Evolutionary conservation across 331 rosid species (phyloP).

Genomic region (Quercus phellos): DNA sequence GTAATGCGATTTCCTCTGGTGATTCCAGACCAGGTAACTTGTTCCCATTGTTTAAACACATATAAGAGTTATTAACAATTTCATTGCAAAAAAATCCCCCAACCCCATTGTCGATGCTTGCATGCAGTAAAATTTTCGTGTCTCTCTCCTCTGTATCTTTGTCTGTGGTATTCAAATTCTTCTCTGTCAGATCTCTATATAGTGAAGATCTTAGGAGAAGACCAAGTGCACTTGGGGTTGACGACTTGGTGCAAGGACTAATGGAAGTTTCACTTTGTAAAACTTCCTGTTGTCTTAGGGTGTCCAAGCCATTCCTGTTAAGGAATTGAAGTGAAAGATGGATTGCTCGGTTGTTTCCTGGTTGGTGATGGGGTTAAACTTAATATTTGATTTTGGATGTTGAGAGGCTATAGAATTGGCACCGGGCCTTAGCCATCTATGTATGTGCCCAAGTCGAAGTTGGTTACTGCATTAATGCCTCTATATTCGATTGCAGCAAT

Average conservation of each 20-base stretch:
- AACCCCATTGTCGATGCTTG: conserved; percentile 14
- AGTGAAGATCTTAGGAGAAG: conserved; percentile 69
- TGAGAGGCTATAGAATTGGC: conserved; percentile 33
- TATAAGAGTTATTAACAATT: conserved; percentile 7
- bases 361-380: conserved; percentile 12
- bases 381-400: conserved; percentile 23
- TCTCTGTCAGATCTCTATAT: conserved; percentile 61
- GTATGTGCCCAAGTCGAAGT: conserved; percentile 70
- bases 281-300: conserved; percentile 23
- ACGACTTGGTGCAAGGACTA: conserved; percentile 37
- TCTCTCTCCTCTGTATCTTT: conserved; percentile 39
- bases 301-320: conserved; percentile 25
- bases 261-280: conserved; percentile 29
- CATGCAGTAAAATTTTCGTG: conserved; percentile 13
- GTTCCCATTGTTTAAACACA: conserved; percentile 21
- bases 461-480: conserved; percentile 71
- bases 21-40: conserved; percentile 39
- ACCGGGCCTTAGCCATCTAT: conserved; percentile 69
- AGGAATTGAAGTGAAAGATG: conserved; percentile 26
- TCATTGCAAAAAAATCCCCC: conserved; percentile 30
- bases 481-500: conserved; percentile 76
- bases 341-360: conserved; percentile 23
- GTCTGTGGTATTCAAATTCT: conserved; percentile 33
- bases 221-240: conserved; percentile 71
- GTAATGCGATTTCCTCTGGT: conserved; percentile 32